Conservation (phyloP, 2,329 filamentous ascomycete genomes). For the Coleophoma crateriformis region DNA sequence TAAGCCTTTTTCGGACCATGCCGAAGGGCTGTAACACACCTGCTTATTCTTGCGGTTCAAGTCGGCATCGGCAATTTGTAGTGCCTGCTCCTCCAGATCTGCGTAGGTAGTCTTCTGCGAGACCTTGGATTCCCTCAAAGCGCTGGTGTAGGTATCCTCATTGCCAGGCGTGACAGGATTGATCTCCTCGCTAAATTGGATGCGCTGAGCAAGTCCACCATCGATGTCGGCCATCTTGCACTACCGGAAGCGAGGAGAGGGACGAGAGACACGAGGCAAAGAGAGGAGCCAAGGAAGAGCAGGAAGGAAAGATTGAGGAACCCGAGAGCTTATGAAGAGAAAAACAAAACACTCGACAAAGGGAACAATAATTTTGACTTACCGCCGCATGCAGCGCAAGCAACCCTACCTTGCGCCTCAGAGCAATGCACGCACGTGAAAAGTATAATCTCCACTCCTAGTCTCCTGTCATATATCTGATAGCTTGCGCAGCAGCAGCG, state of each 20-base stretch:
- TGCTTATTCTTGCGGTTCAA: conserved; percentile 24
- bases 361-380: background rate
- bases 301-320: background rate
- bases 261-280: background rate
- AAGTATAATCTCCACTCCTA: background rate
- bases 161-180: conserved; percentile 9
- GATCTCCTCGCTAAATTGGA: conserved; percentile 18
- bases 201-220: conserved; percentile 3
- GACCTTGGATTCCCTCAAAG: conserved; percentile 8
- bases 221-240: conserved; percentile 11
- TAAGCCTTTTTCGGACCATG: too few species aligned
- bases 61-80: conserved; percentile 18
- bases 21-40: conserved; percentile 6
- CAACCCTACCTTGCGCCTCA: background rate
- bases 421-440: background rate
- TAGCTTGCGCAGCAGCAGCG: too few species aligned
- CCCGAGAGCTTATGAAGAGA: background rate
- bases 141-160: background rate
- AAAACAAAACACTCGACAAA: background rate
- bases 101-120: conserved; percentile 11
- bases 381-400: background rate
- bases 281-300: conserved; percentile 1
- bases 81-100: conserved; percentile 18
- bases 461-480: background rate
- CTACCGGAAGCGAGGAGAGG: background rate